phyloP scores from a whole-genome alignment of 352 stramenopile genomes.

The Phytophthora lateralis region DNA sequence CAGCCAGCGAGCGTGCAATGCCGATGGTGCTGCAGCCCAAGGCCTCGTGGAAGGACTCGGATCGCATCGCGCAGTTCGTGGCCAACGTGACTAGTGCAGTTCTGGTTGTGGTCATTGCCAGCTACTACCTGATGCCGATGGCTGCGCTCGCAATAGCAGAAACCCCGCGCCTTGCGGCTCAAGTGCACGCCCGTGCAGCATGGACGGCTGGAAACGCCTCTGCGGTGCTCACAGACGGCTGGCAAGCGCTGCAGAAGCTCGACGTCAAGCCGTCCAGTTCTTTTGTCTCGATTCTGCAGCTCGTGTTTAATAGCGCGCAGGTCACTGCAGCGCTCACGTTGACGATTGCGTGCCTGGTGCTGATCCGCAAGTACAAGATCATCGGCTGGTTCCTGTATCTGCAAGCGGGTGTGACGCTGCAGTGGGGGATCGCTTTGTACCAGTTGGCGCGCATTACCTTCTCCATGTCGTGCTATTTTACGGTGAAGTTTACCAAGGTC shows the following conservation, averaged over 20 bases:
- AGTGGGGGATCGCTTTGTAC: conserved; percentile 73
- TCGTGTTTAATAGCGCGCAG: conserved; percentile 40
- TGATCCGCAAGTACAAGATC: conserved; percentile 64
- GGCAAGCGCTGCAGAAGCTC: conserved; percentile 32
- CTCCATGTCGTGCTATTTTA: conserved; percentile 59
- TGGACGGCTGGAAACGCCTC: conserved; percentile 31
- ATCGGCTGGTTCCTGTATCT: conserved; percentile 67
- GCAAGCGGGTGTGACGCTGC: conserved; percentile 59
- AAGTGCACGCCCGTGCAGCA: conserved; percentile 24
- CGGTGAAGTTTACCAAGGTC: conserved; percentile 62
- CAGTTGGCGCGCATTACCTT: conserved; percentile 65
- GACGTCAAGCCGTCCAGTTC: conserved; percentile 34
- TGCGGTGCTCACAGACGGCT: conserved; percentile 35
- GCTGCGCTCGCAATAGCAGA: conserved; percentile 39
- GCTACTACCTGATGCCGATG: conserved; percentile 49
- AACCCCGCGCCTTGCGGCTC: conserved; percentile 39
- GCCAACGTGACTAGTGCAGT: conserved; percentile 67
- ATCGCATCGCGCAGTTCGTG: conserved; percentile 71
- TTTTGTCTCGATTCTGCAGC: conserved; percentile 27
- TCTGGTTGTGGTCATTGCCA: conserved; percentile 49
- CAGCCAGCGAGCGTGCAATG: conserved; percentile 20
- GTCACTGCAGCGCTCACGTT: conserved; percentile 45
- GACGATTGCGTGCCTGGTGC: conserved; percentile 29
- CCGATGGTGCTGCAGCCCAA: conserved; percentile 27
- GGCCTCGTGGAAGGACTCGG: conserved; percentile 65